Conservation (phyloP, 2,329 filamentous ascomycete species). For the Aureobasidium leucospermi region DNA sequence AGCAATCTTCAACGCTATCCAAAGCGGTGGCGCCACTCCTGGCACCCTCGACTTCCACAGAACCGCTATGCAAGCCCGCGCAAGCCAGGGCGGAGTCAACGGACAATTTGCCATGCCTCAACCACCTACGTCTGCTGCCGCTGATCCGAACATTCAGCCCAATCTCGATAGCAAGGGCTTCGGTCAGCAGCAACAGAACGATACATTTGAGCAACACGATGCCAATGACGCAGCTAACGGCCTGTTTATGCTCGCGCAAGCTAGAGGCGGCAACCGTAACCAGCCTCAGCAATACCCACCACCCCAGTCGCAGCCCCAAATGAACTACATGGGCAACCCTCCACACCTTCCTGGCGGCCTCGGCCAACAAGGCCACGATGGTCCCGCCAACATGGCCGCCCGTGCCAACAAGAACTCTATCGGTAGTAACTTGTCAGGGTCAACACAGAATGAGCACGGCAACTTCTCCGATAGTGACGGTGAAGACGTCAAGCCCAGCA, state of each 20-base stretch:
- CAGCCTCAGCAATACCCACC: constrained; percentile 40
- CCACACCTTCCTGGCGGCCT: constrained; percentile 42
- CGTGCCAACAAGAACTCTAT: constrained; percentile 42
- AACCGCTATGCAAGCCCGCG: constrained; percentile 75
- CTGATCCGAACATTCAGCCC: constrained; percentile 32
- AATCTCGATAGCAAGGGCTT: constrained; percentile 18
- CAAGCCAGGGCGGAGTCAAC: constrained; percentile 38
- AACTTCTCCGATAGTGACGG: constrained; percentile 68
- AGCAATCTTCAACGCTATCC: constrained; percentile 70
- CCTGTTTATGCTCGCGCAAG: constrained; percentile 79
- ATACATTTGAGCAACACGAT: constrained; percentile 79
- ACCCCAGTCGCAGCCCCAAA: constrained; percentile 31
- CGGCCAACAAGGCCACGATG: constrained; percentile 27
- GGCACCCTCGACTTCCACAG: constrained; percentile 91
- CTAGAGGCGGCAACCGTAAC: constrained; percentile 48
- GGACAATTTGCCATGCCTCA: constrained; percentile 32
- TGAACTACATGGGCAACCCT: constrained; percentile 26
- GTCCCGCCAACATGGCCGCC: constrained; percentile 20
- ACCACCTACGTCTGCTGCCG: constrained; percentile 37
- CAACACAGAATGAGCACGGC: constrained; percentile 45
- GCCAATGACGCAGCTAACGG: constrained; percentile 91
- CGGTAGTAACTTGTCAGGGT: constrained; percentile 53
- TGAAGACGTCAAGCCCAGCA: constrained; percentile 54
- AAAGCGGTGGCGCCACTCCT: constrained; percentile 77
- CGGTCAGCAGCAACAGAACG: constrained; percentile 35